These are phyloP conservation scores for Dryas drummondii DNA, from an alignment of 306 rosid species.

Conservation along the genomic window DNA sequence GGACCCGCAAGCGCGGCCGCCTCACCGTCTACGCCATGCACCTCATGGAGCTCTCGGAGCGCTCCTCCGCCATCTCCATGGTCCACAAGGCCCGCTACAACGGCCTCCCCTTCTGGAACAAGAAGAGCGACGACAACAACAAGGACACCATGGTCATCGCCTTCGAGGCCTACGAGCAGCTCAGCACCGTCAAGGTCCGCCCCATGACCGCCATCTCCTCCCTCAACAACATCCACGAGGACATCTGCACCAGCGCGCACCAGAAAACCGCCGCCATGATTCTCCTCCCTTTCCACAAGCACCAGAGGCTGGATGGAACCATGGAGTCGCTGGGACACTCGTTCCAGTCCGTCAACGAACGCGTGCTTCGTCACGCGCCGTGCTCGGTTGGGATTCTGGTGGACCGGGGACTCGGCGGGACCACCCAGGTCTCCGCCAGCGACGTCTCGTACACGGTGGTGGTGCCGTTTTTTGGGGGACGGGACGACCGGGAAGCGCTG, in stretches of 20 bases:
- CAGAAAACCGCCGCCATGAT: conserved; percentile 55
- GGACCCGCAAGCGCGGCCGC: conserved; percentile 46
- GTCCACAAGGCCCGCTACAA: conserved; percentile 68
- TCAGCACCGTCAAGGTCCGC: conserved; percentile 53
- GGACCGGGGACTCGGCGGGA: conserved; percentile 69
- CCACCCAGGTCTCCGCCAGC: conserved; percentile 64
- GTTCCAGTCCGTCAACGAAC: conserved; percentile 41
- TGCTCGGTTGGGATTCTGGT: conserved; percentile 67
- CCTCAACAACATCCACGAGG: conserved; percentile 54
- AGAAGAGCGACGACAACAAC: conserved; percentile 28
- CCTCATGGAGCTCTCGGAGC: conserved; percentile 71
- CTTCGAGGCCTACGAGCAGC: conserved; percentile 57
- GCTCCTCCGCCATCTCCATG: conserved; percentile 78
- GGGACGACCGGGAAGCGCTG: conserved; percentile 64
- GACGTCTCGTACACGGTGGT: conserved; percentile 42
- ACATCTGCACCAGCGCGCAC: conserved; percentile 66
- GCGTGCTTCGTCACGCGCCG: conserved; percentile 57
- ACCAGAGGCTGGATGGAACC: conserved; percentile 52
- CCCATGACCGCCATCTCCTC: conserved; percentile 72
- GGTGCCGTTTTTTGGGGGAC: conserved; percentile 60
- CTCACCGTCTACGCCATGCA: conserved; percentile 78
- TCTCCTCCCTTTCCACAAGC: conserved; percentile 64
- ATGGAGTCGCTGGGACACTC: conserved; percentile 60
- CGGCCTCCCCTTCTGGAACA: conserved; percentile 76
- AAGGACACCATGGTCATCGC: conserved; percentile 59